These are phyloP conservation scores for Carex littledalei DNA, from an alignment of 176 grass and related monocot genomes.

Conservation along the genomic window DNA sequence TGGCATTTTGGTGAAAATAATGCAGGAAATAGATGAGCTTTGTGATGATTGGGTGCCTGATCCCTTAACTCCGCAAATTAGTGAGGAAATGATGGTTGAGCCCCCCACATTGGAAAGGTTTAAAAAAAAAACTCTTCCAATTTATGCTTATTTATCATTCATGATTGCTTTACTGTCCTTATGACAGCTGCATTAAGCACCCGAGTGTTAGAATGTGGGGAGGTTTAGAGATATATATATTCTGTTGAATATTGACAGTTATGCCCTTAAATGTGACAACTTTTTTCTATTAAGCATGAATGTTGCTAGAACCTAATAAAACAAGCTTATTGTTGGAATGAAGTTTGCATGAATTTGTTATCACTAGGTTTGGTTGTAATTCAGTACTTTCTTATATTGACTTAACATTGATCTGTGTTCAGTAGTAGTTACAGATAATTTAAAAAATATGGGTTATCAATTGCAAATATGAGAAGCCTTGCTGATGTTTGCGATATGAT, in stretches of 20 bases:
- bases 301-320: background rate
- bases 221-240: background rate
- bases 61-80: conserved; percentile 69
- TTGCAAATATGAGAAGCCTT: conserved; percentile 3
- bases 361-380: background rate
- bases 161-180: conserved; percentile 30
- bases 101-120: conserved; percentile 72
- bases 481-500: background rate
- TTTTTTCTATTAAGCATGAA: conserved; percentile 7
- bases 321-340: conserved; percentile 1
- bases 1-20: conserved; percentile 11
- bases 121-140: background rate
- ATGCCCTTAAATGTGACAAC: background rate
- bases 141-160: conserved; percentile 23
- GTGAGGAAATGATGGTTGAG: conserved; percentile 41
- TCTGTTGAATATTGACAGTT: background rate
- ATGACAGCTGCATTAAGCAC: background rate
- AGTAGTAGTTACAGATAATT: background rate
- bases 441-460: background rate
- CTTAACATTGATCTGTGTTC: background rate
- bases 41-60: conserved; percentile 93
- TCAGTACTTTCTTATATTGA: background rate
- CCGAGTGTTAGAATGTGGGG: background rate
- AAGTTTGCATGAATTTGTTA: conserved; percentile 2
- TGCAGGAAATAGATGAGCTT: conserved; percentile 95